Conservation (phyloP, 805 yeast genomes). For the Candida multigemmis region DNA sequence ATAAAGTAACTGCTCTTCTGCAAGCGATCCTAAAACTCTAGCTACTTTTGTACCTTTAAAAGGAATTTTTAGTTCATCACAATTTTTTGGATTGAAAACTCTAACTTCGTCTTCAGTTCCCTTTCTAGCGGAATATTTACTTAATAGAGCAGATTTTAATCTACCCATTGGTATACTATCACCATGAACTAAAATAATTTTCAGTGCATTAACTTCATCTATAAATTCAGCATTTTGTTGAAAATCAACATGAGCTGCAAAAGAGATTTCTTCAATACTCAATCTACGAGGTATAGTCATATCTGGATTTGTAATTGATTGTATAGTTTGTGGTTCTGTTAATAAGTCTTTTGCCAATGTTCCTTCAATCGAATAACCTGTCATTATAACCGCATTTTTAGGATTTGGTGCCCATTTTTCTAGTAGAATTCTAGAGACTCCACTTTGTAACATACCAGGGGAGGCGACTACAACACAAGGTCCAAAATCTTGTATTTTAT, state of each 20-base stretch:
- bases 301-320: conserved; percentile 75
- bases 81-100: conserved; percentile 87
- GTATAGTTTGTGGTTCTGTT: conserved; percentile 86
- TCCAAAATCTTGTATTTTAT: conserved; percentile 83
- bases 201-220: conserved; percentile 75
- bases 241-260: conserved; percentile 99
- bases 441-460: conserved; percentile 98
- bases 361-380: conserved; percentile 98
- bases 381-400: conserved; percentile 74
- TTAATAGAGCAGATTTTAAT: conserved; percentile 80
- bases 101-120: conserved; percentile 85
- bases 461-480: conserved; percentile 95
- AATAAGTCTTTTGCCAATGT: conserved; percentile 90
- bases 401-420: conserved; percentile 98
- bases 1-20: conserved; percentile 29
- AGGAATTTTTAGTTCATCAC: conserved; percentile 67
- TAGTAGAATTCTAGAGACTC: conserved; percentile 81
- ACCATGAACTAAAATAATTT: conserved; percentile 91
- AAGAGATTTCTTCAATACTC: conserved; percentile 85
- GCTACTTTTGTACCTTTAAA: conserved; percentile 83
- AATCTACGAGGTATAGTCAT: conserved; percentile 78
- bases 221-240: conserved; percentile 89
- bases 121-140: conserved; percentile 73
- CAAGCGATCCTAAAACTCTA: conserved; percentile 50
- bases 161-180: conserved; percentile 99